Evolutionary conservation across 202 grass and related monocot species (phyloP).

Genomic region (Zizania palustris): DNA sequence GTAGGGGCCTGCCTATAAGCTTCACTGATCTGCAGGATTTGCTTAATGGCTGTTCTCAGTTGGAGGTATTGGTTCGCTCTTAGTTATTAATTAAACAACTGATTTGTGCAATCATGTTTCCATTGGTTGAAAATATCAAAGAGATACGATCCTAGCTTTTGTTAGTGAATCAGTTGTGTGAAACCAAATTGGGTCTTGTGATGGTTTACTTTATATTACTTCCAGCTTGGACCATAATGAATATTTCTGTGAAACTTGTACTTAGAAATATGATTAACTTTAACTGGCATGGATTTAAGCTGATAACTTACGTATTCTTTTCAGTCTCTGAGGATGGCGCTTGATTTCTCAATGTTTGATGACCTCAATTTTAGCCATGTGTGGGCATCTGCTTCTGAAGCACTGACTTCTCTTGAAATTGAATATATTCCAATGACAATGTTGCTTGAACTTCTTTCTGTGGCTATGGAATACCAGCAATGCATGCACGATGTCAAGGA

Average conservation of each 20-base stretch:
- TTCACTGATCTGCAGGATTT: slow-evolving; percentile 76
- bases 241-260: background rate
- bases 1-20: slow-evolving; percentile 59
- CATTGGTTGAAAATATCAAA: slow-evolving; percentile 15
- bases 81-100: background rate
- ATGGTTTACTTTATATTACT: background rate
- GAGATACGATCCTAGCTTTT: slow-evolving; percentile 7
- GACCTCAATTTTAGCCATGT: slow-evolving; percentile 63
- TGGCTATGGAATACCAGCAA: slow-evolving; percentile 41
- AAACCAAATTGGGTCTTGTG: background rate
- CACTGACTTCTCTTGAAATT: slow-evolving; percentile 78
- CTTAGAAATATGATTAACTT: background rate
- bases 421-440: slow-evolving; percentile 89
- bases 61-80: slow-evolving; percentile 61
- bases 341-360: slow-evolving; percentile 89
- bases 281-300: background rate
- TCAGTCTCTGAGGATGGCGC: slow-evolving; percentile 73
- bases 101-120: slow-evolving; percentile 12
- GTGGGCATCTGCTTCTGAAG: slow-evolving; percentile 69
- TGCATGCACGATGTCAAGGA: slow-evolving; percentile 49
- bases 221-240: background rate
- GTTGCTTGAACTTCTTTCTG: slow-evolving; percentile 65
- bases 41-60: slow-evolving; percentile 73
- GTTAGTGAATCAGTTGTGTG: slow-evolving; percentile 15
- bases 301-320: slow-evolving; percentile 42